phyloP scores from a whole-genome alignment of 75 land plant species.

The Selaginella moellendorffii region DNA sequence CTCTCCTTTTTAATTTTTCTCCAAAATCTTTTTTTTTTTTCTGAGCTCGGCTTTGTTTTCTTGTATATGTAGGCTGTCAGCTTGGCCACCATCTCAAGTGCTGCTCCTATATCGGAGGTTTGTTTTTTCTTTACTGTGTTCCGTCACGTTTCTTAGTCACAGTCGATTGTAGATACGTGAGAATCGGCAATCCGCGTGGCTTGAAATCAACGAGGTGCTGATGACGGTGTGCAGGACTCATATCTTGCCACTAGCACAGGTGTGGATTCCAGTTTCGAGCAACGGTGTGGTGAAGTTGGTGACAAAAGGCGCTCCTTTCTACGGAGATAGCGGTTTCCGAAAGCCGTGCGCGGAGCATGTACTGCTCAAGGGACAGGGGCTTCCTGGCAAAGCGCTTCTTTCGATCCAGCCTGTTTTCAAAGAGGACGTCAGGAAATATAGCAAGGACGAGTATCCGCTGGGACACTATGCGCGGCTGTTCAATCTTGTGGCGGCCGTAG shows the following conservation, averaged over 20 bases:
- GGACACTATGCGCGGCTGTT: conserved; percentile 35
- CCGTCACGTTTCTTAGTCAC: conserved; percentile 17
- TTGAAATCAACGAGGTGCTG: conserved; percentile 6
- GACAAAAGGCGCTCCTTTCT: not conserved
- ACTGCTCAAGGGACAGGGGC: conserved; percentile 18
- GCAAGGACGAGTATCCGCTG: conserved; percentile 19
- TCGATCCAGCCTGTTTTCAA: conserved; percentile 12
- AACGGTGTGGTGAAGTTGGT: not conserved
- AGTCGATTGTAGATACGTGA: conserved; percentile 19
- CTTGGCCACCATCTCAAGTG: no score
- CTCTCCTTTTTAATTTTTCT: not conserved
- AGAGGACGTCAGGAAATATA: conserved; percentile 10
- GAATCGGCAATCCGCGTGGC: conserved; percentile 19
- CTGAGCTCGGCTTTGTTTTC: no score
- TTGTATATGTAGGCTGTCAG: no score
- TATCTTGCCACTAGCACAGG: conserved; percentile 56
- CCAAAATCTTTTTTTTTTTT: no score
- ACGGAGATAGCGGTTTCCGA: conserved; percentile 10
- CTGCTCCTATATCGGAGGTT: not conserved
- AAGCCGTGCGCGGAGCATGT: conserved; percentile 14
- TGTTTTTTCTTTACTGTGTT: not conserved
- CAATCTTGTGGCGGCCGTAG: conserved; percentile 47
- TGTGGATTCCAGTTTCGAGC: conserved; percentile 50
- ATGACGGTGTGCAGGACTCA: not conserved
- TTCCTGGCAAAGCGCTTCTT: conserved; percentile 19